Percentiles rank a stretch among this genome's conserved stretches.
Conservation (phyloP, 1,284 basidiomycete species). For the Irpex rosettiformis region DNA sequence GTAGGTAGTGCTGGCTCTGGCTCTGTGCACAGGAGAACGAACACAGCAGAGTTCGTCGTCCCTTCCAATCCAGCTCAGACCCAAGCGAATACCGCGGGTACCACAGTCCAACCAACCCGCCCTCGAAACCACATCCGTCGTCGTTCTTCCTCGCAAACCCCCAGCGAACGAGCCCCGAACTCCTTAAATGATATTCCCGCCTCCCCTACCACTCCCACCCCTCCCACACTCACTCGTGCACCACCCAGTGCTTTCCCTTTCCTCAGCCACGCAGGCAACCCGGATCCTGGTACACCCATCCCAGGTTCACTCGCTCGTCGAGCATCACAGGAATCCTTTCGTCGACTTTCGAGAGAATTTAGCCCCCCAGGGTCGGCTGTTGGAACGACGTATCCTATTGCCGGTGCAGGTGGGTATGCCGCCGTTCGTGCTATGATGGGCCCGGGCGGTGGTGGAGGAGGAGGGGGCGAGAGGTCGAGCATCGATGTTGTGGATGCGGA, state of each 20-base stretch:
- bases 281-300: conserved; percentile 45
- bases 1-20: too few relatives aligned
- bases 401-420: conserved; percentile 7
- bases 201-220: conserved; percentile 24
- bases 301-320: conserved; percentile 33
- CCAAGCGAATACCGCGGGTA: too few relatives aligned
- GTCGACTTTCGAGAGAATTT: conserved; percentile 14
- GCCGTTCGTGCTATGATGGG: conserved; percentile 3
- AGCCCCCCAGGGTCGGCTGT: background rate
- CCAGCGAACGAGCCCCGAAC: conserved; percentile 21
- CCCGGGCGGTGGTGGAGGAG: too few relatives aligned
- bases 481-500: conserved; percentile 10
- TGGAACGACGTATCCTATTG: conserved; percentile 5
- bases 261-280: conserved; percentile 59
- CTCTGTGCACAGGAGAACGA: conserved; percentile 7
- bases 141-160: conserved; percentile 20
- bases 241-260: conserved; percentile 55
- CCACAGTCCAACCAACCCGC: conserved; percentile 7
- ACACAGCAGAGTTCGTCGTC: conserved; percentile 6
- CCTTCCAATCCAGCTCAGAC: too few relatives aligned
- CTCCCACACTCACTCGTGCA: conserved; percentile 19
- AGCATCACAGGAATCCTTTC: conserved; percentile 33
- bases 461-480: conserved; percentile 3
- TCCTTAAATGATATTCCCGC: too few relatives aligned
- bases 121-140: conserved; percentile 22